These are phyloP conservation scores for Fusarium fujikuroi DNA, from an alignment of 2,329 filamentous ascomycete species.

Conservation along the genomic window DNA sequence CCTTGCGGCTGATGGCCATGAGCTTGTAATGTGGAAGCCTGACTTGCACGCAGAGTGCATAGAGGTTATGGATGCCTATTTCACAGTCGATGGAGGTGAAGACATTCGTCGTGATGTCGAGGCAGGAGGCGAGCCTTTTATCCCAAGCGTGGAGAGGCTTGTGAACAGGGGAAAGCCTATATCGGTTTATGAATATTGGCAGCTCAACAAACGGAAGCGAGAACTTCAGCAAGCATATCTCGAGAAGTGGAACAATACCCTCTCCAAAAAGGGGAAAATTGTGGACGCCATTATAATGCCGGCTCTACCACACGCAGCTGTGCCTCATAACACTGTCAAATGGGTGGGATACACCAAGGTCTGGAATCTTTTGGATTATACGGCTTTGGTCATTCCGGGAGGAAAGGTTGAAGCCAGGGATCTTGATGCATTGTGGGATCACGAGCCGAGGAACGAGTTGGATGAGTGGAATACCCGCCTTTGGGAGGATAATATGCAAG, in stretches of 20 bases:
- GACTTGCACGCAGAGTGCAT: conserved; percentile 65
- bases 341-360: conserved; percentile 59
- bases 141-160: conserved; percentile 67
- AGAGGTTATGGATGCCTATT: conserved; percentile 69
- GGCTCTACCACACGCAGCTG: conserved; percentile 68
- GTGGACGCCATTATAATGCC: conserved; percentile 69
- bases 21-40: conserved; percentile 64
- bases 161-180: conserved; percentile 63
- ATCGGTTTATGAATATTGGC: conserved; percentile 74
- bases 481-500: conserved; percentile 10
- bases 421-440: background rate
- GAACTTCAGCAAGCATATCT: conserved; percentile 57
- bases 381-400: conserved; percentile 42
- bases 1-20: conserved; percentile 61
- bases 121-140: conserved; percentile 67
- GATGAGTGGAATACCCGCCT: conserved; percentile 18
- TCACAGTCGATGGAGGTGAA: conserved; percentile 71
- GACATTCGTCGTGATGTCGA: conserved; percentile 67
- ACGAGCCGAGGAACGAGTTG: conserved; percentile 5
- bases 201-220: conserved; percentile 69
- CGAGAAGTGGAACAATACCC: conserved; percentile 65
- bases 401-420: conserved; percentile 17
- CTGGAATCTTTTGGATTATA: conserved; percentile 47
- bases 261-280: conserved; percentile 54
- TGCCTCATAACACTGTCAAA: conserved; percentile 54